Evolutionary conservation across 2,329 filamentous ascomycete genomes (phyloP).

Genomic region (Phyllosticta citribraziliensis): DNA sequence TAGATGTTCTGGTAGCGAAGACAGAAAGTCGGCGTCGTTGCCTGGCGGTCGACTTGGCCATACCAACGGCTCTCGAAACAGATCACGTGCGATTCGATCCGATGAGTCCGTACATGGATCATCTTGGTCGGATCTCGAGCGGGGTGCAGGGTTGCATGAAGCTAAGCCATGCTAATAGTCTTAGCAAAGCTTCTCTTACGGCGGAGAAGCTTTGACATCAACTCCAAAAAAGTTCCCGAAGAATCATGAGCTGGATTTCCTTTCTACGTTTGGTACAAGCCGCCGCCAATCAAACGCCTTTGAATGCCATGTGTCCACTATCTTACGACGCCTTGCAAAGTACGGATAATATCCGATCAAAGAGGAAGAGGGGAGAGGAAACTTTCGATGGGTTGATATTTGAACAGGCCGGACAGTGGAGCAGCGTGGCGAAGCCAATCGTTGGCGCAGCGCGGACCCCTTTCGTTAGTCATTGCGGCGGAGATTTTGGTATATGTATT

Average conservation of each 20-base stretch:
- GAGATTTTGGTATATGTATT: constrained; percentile 1
- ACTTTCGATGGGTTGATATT: neutral
- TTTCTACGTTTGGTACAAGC: constrained; percentile 5
- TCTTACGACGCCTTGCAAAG: constrained; percentile 8
- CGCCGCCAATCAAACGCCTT: constrained; percentile 7
- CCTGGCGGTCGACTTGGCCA: neutral
- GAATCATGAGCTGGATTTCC: neutral
- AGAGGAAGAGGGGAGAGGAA: constrained; percentile 5
- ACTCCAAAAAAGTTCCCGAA: neutral
- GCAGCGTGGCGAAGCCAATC: constrained; percentile 1
- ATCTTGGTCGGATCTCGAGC: neutral
- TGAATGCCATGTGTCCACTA: constrained; percentile 8
- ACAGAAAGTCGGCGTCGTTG: neutral
- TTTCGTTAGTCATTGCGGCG: neutral
- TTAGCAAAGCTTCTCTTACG: neutral
- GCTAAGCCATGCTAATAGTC: neutral
- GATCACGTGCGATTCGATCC: neutral
- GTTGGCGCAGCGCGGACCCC: neutral
- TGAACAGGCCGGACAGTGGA: constrained; percentile 3
- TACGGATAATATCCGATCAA: constrained; percentile 1
- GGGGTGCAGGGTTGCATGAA: neutral
- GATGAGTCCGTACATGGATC: neutral
- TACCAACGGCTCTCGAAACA: neutral
- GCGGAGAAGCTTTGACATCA: neutral
- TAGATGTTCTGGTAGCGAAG: neutral